Evolutionary conservation across 2,329 filamentous ascomycete genomes (phyloP).

Genomic region (Coniochaeta sp.): DNA sequence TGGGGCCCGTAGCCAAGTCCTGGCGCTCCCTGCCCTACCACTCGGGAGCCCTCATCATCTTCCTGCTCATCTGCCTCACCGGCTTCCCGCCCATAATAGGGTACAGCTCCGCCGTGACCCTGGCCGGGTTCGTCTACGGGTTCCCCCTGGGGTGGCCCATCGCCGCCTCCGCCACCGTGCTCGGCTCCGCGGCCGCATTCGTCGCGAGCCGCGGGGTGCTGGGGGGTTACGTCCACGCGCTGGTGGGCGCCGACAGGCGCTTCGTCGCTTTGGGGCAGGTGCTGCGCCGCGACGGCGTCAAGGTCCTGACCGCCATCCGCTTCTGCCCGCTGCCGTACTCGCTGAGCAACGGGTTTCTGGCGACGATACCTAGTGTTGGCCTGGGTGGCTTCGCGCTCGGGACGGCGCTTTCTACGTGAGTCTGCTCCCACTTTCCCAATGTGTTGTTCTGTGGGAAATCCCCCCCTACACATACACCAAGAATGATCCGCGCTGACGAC

Average conservation of each 20-base stretch:
- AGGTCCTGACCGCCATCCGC: constrained; percentile 83
- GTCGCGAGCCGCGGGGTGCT: constrained; percentile 73
- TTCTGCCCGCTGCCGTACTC: constrained; percentile 91
- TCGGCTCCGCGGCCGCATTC: constrained; percentile 74
- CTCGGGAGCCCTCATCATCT: constrained; percentile 66
- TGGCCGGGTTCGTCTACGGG: constrained; percentile 48
- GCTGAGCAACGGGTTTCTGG: constrained; percentile 87
- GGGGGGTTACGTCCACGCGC: constrained; percentile 66
- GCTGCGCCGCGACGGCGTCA: constrained; percentile 81
- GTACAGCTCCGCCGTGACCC: constrained; percentile 64
- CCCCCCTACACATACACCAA: too few species aligned
- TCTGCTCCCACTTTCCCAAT: constrained; percentile 2
- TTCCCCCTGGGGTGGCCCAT: constrained; percentile 70
- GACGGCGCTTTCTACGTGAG: constrained; percentile 64
- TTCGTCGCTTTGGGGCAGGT: constrained; percentile 87
- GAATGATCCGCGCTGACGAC: too few species aligned
- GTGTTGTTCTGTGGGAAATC: too few species aligned
- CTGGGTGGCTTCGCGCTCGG: constrained; percentile 71
- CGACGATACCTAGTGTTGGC: constrained; percentile 83
- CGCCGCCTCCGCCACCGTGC: constrained; percentile 68
- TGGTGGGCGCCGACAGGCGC: constrained; percentile 75
- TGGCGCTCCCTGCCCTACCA: constrained; percentile 64
- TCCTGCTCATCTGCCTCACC: constrained; percentile 65
- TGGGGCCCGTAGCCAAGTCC: constrained; percentile 64
- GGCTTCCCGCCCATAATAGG: constrained; percentile 85